Evolutionary conservation across 2,329 filamentous ascomycete genomes (phyloP).

Genomic region (Erysiphe pulchra): DNA sequence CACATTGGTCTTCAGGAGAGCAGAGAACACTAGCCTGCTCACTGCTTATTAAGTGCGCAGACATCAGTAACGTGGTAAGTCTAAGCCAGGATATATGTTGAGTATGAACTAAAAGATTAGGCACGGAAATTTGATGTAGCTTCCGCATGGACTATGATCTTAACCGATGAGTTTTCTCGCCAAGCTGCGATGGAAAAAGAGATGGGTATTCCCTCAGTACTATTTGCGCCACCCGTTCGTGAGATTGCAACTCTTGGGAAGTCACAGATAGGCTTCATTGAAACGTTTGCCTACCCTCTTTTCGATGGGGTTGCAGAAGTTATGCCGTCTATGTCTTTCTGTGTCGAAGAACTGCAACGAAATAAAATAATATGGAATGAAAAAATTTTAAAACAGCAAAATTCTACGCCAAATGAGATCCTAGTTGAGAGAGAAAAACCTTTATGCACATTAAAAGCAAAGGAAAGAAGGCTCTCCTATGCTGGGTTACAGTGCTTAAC

Average conservation of each 20-base stretch:
- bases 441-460: no score
- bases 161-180: constrained; percentile 87
- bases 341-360: constrained; percentile 50
- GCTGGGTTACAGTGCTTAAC: background rate
- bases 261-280: constrained; percentile 90
- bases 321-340: constrained; percentile 63
- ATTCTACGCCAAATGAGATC: constrained; percentile 16
- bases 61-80: constrained; percentile 93
- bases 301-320: constrained; percentile 75
- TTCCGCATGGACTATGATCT: constrained; percentile 67
- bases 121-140: constrained; percentile 65
- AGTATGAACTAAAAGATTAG: constrained; percentile 18
- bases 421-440: background rate
- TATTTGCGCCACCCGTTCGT: constrained; percentile 64
- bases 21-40: constrained; percentile 65
- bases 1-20: constrained; percentile 41
- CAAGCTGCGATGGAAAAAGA: constrained; percentile 82
- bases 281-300: constrained; percentile 74
- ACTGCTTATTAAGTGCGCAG: constrained; percentile 86
- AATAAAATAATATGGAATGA: constrained; percentile 55
- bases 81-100: background rate
- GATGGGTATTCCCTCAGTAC: constrained; percentile 62
- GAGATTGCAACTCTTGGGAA: constrained; percentile 62
- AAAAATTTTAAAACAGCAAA: constrained; percentile 36
- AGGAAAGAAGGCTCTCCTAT: background rate